These are phyloP conservation scores for Misopates orontium DNA, from an alignment of 257 asterid genomes.

Conservation along the genomic window DNA sequence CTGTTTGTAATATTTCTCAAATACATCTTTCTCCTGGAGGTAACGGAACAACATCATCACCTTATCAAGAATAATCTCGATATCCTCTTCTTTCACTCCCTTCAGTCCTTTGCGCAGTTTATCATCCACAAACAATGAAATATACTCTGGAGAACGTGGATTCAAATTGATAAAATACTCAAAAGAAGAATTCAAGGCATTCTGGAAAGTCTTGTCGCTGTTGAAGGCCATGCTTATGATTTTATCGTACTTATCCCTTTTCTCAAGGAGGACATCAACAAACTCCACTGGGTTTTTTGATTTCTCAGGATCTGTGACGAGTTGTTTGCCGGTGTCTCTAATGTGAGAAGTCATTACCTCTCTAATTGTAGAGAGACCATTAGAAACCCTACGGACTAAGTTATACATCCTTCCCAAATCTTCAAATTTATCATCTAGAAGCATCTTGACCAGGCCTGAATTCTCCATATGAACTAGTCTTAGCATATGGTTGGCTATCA, in stretches of 20 bases:
- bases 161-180: slow-evolving; percentile 61
- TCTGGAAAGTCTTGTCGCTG: slow-evolving; percentile 71
- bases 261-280: slow-evolving; percentile 65
- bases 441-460: slow-evolving; percentile 83
- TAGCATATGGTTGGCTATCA: slow-evolving; percentile 80
- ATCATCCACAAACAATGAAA: slow-evolving; percentile 63
- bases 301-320: slow-evolving; percentile 83
- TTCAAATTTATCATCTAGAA: slow-evolving; percentile 66
- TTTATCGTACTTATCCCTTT: slow-evolving; percentile 50
- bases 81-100: slow-evolving; percentile 60
- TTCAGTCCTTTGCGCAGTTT: slow-evolving; percentile 59
- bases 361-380: slow-evolving; percentile 63
- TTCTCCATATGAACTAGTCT: slow-evolving; percentile 86
- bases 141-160: slow-evolving; percentile 60
- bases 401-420: slow-evolving; percentile 81
- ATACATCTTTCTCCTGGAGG: slow-evolving; percentile 70
- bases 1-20: slow-evolving; percentile 66
- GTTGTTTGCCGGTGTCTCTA: slow-evolving; percentile 81
- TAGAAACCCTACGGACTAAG: slow-evolving; percentile 65
- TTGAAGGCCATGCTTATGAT: slow-evolving; percentile 48
- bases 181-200: slow-evolving; percentile 57
- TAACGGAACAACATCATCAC: slow-evolving; percentile 67
- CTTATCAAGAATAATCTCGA: slow-evolving; percentile 56
- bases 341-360: slow-evolving; percentile 83
- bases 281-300: slow-evolving; percentile 80